phyloP scores from a whole-genome alignment of 164 flowering plant genomes.

The Buxus sempervirens region DNA sequence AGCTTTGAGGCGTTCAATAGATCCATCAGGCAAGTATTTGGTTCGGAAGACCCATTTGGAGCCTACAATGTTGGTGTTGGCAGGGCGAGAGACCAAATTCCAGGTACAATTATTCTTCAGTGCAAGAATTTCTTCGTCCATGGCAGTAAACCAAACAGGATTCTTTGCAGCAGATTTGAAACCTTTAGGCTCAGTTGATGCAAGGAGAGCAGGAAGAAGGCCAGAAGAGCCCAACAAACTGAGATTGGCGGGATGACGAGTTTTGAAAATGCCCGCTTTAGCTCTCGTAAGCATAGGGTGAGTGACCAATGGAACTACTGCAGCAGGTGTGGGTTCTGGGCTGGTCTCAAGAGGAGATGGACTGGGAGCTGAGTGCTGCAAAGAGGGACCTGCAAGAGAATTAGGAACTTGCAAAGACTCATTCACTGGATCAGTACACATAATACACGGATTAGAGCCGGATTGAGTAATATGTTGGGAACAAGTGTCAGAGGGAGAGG shows the following conservation, averaged over 20 bases:
- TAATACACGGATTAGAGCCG: background rate
- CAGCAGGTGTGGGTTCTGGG: background rate
- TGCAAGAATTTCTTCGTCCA: constrained; percentile 1
- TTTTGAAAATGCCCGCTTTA: background rate
- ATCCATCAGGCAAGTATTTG: background rate
- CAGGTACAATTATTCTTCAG: background rate
- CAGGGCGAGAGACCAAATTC: background rate
- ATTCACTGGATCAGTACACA: background rate
- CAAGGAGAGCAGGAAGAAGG: constrained; percentile 1
- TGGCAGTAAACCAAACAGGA: constrained; percentile 4
- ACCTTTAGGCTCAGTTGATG: constrained; percentile 1
- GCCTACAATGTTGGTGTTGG: background rate
- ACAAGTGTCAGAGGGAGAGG: background rate
- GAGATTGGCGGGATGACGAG: background rate
- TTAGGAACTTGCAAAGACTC: constrained; percentile 2
- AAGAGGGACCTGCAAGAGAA: constrained; percentile 6
- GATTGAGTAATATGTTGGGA: background rate
- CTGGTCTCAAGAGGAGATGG: background rate
- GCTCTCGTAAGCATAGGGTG: constrained; percentile 5
- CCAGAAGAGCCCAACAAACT: background rate
- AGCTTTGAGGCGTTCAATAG: background rate
- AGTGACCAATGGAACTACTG: background rate
- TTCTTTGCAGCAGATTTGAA: background rate
- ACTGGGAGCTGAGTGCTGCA: background rate
- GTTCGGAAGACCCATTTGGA: constrained; percentile 6